A percentile compares a stretch with the other conserved stretches of the same genome.
Evolutionary conservation across 2,329 filamentous ascomycete species (phyloP).

Genomic region (Colletotrichum truncatum): DNA sequence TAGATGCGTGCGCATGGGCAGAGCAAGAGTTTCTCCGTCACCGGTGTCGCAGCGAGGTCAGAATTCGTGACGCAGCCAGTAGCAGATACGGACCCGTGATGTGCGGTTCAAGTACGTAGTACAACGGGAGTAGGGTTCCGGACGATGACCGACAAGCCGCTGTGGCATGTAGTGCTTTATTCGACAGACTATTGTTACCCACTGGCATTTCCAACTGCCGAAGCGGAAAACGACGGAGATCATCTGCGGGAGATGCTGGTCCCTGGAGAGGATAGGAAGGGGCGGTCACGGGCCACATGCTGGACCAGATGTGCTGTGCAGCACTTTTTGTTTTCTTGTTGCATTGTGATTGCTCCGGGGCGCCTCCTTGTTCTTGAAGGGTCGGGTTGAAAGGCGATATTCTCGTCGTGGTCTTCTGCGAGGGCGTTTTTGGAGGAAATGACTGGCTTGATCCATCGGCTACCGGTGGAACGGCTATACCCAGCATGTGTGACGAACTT

Average conservation of each 20-base stretch:
- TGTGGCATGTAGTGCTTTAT: neutral
- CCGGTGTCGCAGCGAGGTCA: neutral
- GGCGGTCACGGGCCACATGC: slow-evolving; percentile 3
- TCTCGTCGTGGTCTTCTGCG: too few species aligned
- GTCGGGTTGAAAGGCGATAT: too few species aligned
- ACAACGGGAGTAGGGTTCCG: slow-evolving; percentile 11
- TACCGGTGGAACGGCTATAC: neutral
- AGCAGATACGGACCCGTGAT: neutral
- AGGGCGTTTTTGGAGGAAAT: too few species aligned
- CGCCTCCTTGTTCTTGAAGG: slow-evolving; percentile 7
- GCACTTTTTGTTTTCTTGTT: neutral
- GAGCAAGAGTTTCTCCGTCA: neutral
- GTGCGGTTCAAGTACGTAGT: neutral
- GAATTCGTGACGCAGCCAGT: neutral
- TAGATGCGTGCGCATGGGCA: neutral
- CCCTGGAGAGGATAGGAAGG: neutral
- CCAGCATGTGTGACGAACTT: neutral
- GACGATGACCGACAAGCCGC: slow-evolving; percentile 3
- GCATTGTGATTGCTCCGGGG: slow-evolving; percentile 1
- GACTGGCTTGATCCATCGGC: neutral
- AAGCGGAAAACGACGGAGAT: neutral
- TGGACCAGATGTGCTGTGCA: neutral
- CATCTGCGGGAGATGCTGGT: slow-evolving; percentile 15
- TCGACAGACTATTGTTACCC: neutral
- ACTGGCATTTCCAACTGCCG: slow-evolving; percentile 15